These are phyloP conservation scores for Cucumis hystrix DNA, from an alignment of 306 rosid species.

Conservation along the genomic window DNA sequence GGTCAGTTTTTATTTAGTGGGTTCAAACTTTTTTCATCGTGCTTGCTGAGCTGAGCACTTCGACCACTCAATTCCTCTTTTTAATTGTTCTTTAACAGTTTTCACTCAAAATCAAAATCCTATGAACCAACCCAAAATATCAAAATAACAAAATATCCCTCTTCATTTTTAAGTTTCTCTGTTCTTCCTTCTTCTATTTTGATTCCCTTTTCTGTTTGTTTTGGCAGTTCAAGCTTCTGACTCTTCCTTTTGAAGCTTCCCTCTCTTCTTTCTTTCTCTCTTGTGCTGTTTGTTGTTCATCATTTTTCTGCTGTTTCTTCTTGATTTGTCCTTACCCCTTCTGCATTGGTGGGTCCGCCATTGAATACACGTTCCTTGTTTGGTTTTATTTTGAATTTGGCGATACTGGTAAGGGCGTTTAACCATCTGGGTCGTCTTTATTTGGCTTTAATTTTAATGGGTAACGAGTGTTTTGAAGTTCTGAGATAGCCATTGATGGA, in stretches of 20 bases:
- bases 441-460: slow-evolving; percentile 13
- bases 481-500: slow-evolving; percentile 41
- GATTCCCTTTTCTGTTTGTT: background rate
- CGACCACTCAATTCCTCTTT: background rate
- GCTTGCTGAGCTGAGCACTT: slow-evolving; percentile 5
- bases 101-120: background rate
- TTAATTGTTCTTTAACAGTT: slow-evolving; percentile 1
- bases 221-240: background rate
- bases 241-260: background rate
- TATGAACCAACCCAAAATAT: background rate
- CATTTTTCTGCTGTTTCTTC: slow-evolving; percentile 29
- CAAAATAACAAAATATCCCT: background rate
- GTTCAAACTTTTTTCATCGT: slow-evolving; percentile 1
- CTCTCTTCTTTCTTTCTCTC: slow-evolving; percentile 7
- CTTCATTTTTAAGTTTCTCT: background rate
- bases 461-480: slow-evolving; percentile 27
- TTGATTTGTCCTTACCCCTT: slow-evolving; percentile 23
- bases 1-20: slow-evolving; percentile 2
- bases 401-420: slow-evolving; percentile 24
- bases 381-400: slow-evolving; percentile 15
- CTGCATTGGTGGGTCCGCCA: slow-evolving; percentile 26
- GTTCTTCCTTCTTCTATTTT: background rate
- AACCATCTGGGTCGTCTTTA: slow-evolving; percentile 17
- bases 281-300: slow-evolving; percentile 12
- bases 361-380: background rate